These are phyloP conservation scores for Sugiyamaella smithiae DNA, from an alignment of 805 yeast genomes.

Conservation along the genomic window DNA sequence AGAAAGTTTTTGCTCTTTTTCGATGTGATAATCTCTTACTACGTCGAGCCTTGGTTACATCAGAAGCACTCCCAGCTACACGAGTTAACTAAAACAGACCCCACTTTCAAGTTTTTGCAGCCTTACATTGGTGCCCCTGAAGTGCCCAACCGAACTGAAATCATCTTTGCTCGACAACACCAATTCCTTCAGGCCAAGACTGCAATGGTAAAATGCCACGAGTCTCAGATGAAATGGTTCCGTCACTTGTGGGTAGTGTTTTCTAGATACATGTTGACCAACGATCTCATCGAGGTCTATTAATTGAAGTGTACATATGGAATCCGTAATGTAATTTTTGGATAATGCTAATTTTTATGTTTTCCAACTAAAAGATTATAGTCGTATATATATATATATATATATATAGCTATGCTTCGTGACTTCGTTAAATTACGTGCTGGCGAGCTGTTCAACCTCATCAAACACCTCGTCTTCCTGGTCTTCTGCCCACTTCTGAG, in stretches of 20 bases:
- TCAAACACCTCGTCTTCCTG: background rate
- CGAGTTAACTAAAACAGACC: background rate
- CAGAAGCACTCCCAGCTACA: background rate
- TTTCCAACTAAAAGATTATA: no score
- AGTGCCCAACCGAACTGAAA: slow-evolving; percentile 14
- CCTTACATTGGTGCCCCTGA: slow-evolving; percentile 13
- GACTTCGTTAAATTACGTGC: background rate
- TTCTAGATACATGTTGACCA: slow-evolving; percentile 74
- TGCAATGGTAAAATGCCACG: slow-evolving; percentile 80
- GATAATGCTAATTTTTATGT: background rate
- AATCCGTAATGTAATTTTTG: background rate
- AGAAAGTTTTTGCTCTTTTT: slow-evolving; percentile 37
- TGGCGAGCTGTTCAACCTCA: background rate
- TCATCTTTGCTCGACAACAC: slow-evolving; percentile 21
- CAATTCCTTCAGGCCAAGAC: slow-evolving; percentile 43
- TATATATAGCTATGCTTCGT: background rate
- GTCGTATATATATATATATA: no score
- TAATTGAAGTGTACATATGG: background rate
- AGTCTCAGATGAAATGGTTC: slow-evolving; percentile 93
- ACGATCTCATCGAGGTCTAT: slow-evolving; percentile 43
- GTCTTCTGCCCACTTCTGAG: slow-evolving; percentile 1
- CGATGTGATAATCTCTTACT: slow-evolving; percentile 33
- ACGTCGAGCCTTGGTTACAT: slow-evolving; percentile 14
- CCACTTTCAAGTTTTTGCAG: background rate
- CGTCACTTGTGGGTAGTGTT: slow-evolving; percentile 81